phyloP scores from a whole-genome alignment of 305 asterid species.

The Fraxinus platypoda region DNA sequence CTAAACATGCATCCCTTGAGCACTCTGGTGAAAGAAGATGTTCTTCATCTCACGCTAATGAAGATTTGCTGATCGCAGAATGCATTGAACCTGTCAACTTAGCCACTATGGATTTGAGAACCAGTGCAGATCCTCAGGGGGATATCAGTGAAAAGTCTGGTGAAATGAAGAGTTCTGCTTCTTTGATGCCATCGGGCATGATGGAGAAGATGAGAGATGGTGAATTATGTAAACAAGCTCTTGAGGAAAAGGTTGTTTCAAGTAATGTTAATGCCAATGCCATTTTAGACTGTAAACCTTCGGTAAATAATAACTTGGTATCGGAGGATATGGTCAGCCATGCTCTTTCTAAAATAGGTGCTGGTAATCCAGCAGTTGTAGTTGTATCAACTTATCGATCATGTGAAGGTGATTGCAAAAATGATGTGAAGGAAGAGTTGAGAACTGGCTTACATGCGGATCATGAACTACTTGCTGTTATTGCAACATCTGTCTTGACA shows the following conservation, averaged over 20 bases:
- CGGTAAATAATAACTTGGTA: constrained; percentile 16
- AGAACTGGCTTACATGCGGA: constrained; percentile 12
- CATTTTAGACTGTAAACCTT: constrained; percentile 23
- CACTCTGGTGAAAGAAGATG: constrained; percentile 24
- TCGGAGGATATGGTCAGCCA: constrained; percentile 24
- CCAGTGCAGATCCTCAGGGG: constrained; percentile 18
- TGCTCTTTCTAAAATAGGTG: constrained; percentile 24
- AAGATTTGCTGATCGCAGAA: constrained; percentile 19
- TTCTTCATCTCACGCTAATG: constrained; percentile 16
- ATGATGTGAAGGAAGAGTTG: constrained; percentile 24
- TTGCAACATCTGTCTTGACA: constrained; percentile 5
- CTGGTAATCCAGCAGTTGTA: constrained; percentile 26
- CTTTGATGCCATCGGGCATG: constrained; percentile 22
- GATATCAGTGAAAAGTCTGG: constrained; percentile 29
- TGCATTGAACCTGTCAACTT: constrained; percentile 4
- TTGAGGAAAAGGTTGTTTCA: constrained; percentile 26
- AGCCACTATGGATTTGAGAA: constrained; percentile 13
- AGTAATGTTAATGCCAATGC: constrained; percentile 11
- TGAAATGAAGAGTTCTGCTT: constrained; percentile 29
- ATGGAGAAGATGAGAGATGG: constrained; percentile 31
- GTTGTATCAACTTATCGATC: constrained; percentile 20
- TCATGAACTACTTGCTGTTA: constrained; percentile 16
- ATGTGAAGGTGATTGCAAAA: constrained; percentile 30
- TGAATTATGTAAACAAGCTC: constrained; percentile 28
- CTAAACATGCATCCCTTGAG: constrained; percentile 17